These are phyloP conservation scores for Dichotomopilus funicola DNA, from an alignment of 2,329 filamentous ascomycete genomes.

Conservation along the genomic window DNA sequence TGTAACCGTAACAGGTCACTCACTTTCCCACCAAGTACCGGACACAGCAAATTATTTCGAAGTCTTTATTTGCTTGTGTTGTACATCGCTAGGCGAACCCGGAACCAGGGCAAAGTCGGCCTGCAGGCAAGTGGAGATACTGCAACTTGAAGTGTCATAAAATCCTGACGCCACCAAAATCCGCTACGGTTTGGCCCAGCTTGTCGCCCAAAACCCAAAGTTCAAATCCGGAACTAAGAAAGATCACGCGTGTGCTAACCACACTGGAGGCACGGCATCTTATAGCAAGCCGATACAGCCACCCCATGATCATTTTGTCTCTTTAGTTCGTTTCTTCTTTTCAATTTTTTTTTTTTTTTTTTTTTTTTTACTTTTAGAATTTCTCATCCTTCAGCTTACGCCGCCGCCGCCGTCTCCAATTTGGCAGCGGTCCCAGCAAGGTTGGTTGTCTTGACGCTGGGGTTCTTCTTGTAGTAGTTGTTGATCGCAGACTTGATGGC, in stretches of 20 bases:
- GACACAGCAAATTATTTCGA: no score
- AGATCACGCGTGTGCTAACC: background rate
- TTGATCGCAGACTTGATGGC: slow-evolving; percentile 88
- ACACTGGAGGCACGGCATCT: background rate
- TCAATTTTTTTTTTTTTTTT: background rate
- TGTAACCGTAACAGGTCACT: no score
- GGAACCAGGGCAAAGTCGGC: no score
- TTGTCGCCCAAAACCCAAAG: background rate
- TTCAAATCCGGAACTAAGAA: background rate
- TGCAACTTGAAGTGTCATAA: slow-evolving; percentile 1
- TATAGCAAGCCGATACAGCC: no score
- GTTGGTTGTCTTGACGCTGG: slow-evolving; percentile 65
- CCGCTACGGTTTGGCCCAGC: slow-evolving; percentile 9
- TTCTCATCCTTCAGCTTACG: slow-evolving; percentile 1
- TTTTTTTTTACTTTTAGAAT: background rate
- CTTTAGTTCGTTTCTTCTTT: background rate
- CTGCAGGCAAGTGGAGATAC: background rate
- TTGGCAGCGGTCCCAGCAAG: slow-evolving; percentile 67
- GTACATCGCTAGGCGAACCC: no score
- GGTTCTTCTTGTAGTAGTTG: slow-evolving; percentile 89
- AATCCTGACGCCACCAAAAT: slow-evolving; percentile 16
- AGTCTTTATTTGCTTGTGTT: no score
- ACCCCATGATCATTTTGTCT: background rate
- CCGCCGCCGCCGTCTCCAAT: slow-evolving; percentile 33
- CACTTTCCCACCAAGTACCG: no score